Base-by-base conservation (phyloP, 768 basidiomycete genomes). In the Tubosaeta sp. region DNA sequence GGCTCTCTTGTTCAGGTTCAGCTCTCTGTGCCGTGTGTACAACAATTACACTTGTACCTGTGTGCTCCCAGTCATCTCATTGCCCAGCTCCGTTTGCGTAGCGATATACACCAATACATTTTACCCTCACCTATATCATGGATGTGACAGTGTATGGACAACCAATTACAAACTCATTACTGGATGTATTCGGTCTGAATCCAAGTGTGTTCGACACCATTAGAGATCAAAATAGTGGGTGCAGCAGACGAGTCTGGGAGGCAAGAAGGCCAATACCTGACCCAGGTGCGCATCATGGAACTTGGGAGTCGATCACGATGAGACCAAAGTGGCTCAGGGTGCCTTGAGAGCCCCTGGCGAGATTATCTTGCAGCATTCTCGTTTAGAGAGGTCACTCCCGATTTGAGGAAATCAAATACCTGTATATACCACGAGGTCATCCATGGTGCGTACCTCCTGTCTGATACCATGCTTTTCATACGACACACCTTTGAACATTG, bases 31-130 rank as follows among this genome's bases (percentile, higher is more conserved):
- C 56, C 24, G 52, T 48, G 44, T 63, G 54, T 55, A 53, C 54
- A 60, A 38, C 53, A 55, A 54, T 49, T 49, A 55, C 56, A 48
- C 52, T 47, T 64, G 56, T 61, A 59, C 46, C 45, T 49, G 57
- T 56, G 53, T 53, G 30, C 50, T 55, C 31, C 40, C 39, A 30
- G 51, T 54, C 19, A 50, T 43, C 46, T 44, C 57, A 59, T 44
- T 49, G 4, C 51, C 40, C 41, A 44, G 25, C 53, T 21, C 55
- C 56, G 59, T 48, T 58, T 53, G 56, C 49, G 38, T 52, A 63
- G 49, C 30, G 48, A 53, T 62, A 24, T 53, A 55, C 63, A 56
- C 46, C 43, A n/a, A 54, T 52, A 63, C 54, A 59, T 49, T 45
- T 50, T 54, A 47, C 49, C 57, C 52, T 29, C 36, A 47, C 48